Evolutionary conservation across 805 yeast species (phyloP), one percentile per base, ranked within the genome.

Genomic region (Candida hungchunana): DNA sequence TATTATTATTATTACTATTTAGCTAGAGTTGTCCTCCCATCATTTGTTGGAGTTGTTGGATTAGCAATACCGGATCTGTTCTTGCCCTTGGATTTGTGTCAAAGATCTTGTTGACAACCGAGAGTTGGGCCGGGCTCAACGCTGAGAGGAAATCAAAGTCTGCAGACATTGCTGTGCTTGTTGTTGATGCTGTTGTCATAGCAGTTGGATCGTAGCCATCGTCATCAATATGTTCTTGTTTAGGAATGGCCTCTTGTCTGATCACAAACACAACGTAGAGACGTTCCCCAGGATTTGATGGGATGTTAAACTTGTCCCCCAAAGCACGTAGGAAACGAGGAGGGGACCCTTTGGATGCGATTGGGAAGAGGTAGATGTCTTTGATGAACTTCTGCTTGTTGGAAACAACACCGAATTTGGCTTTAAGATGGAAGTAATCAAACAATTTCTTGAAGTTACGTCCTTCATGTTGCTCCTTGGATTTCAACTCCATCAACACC

Each of bases 351-450:
- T 30, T 39, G 4, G 36, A 16, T 3, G 35, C 31, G 5, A 62
- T 40, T 2, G 72, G 62, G 33, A 70, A 48, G 27, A 71, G 34
- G 42, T 71, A 71, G 4, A 67, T 53, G 49, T 71, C 77, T 42
- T 71, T 71, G 10, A 69, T 71, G 47, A 66, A 66, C 14, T 47
- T 28, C 29, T 35, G 69, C 32, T 55, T 56, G 6, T 56, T 63
- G 18, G 66, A 58, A 12, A 71, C 51, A n/a, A 72, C 77, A 1
- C 77, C 77, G 22, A 62, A 72, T 42, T 67, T 69, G 13, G 51
- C 40, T 29, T 58, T 58, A 3, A 44, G 39, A 15, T 51, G 30
- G 31, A 71, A 61, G 43, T 71, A 70, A 13, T 60, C 52, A 33
- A 44, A 55, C 21, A 50, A 29, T 29, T 46, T 53, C 15, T 29